Percentiles rank a stretch among this genome's conserved stretches.
These are phyloP conservation scores for Tetrapisispora taiwanensis DNA, from an alignment of 805 yeast species.

Conservation along the genomic window DNA sequence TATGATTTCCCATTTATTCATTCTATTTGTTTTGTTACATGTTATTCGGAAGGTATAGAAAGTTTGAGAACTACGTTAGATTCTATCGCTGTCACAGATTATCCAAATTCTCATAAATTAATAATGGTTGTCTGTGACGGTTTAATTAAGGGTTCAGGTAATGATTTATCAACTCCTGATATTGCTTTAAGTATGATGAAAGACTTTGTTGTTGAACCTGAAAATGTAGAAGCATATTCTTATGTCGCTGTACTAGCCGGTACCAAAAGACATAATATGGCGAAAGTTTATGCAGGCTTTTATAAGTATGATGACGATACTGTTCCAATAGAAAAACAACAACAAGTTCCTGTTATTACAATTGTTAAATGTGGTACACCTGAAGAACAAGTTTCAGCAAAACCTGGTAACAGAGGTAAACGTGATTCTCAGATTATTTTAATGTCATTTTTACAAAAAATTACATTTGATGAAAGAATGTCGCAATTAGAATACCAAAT, in stretches of 20 bases:
- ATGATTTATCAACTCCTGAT: constrained; percentile 80
- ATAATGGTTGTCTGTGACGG: constrained; percentile 88
- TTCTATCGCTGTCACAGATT: constrained; percentile 89
- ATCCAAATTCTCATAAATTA: constrained; percentile 89
- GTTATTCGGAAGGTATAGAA: constrained; percentile 86
- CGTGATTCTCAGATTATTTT: constrained; percentile 87
- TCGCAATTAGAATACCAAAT: constrained; percentile 78
- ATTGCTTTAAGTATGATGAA: constrained; percentile 81
- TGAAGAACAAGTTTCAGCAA: constrained; percentile 55
- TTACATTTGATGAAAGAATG: constrained; percentile 91
- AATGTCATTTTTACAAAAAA: constrained; percentile 81
- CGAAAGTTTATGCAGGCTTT: constrained; percentile 90
- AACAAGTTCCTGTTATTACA: constrained; percentile 67
- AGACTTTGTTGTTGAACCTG: constrained; percentile 58
- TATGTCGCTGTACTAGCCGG: constrained; percentile 96
- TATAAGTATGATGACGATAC: constrained; percentile 74
- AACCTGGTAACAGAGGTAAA: constrained; percentile 93
- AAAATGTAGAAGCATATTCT: constrained; percentile 70
- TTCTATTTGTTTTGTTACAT: constrained; percentile 70
- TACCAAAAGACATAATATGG: constrained; percentile 92
- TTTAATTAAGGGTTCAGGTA: constrained; percentile 87
- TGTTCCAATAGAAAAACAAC: constrained; percentile 72
- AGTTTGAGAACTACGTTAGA: constrained; percentile 84
- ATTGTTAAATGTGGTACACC: constrained; percentile 87
- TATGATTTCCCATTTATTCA: constrained; percentile 72